Evolutionary conservation across 371 early-diverging fungal genomes (phyloP), one percentile per base, ranked within the genome.

Genomic region (Mucor lusitanicus): DNA sequence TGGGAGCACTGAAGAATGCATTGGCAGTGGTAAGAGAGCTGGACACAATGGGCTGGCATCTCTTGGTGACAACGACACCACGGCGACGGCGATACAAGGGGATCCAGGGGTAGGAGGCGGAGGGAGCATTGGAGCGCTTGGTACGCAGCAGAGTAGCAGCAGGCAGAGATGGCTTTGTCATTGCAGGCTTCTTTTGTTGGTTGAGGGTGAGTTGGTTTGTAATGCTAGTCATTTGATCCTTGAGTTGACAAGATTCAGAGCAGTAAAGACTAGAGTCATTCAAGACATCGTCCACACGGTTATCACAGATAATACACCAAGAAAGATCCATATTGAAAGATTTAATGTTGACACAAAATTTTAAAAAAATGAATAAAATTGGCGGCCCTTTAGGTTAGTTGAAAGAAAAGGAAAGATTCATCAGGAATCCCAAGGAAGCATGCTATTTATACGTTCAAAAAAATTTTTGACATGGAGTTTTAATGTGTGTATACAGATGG

Each of bases 291-390:
- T 69, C 73, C n/a, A 73, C 68, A 67, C 70, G 69, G 53, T 69
- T 73, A 32, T 73, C 73, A 66, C 73, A 73, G 73, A 73, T 73
- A 73, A 73, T 73, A 69, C 73, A 73, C 73, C 73, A 73, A 69
- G 66, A 66, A 48, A 73, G 73, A 69, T 73, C 73, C 73, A 73
- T 73, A 63, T 65, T 65, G 46, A 39, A 44, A 42, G 12, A 35
- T 17, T 57, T 64, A 21, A 40, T 40, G 23, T 30, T 28, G 25
- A 64, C 55, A 55, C 25, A 23, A 50, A 50, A 25, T 23, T 50
- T 50, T 19, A 48, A 46, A 35, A 60, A 42, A 28, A 6, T 11
- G 30, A 37, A 40, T 30, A 54, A 64, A 63, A 55, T 67, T 68
- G 72, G 72, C 40, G 72, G 72, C 72, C 72, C 61, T 64, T 68